Conservation (phyloP, 1,139 yeast species). For the Torulaspora globosa region DNA sequence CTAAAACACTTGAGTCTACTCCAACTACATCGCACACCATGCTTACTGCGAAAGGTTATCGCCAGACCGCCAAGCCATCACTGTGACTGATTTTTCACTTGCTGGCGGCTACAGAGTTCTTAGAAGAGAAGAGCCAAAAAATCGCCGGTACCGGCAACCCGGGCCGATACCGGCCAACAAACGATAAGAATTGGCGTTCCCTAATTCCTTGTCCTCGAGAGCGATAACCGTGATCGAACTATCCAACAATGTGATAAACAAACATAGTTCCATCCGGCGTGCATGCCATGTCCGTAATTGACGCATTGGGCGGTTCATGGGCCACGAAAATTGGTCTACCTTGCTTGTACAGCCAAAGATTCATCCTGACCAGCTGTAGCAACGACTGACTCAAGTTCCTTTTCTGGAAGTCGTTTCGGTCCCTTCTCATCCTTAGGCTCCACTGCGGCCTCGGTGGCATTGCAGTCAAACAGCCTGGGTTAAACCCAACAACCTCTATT, state of each 20-base stretch:
- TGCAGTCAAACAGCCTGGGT: constrained; percentile 58
- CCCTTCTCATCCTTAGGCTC: constrained; percentile 20
- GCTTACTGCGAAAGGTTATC: no score
- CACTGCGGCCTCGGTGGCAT: constrained; percentile 16
- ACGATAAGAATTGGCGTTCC: constrained; percentile 37
- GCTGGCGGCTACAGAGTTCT: neutral
- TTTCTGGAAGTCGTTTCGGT: constrained; percentile 35
- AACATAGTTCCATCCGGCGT: constrained; percentile 67
- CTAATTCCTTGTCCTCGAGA: constrained; percentile 72
- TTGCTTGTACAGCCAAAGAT: constrained; percentile 55
- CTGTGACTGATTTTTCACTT: constrained; percentile 5
- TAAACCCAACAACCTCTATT: constrained; percentile 87
- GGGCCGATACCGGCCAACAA: constrained; percentile 19
- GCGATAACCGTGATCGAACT: constrained; percentile 71
- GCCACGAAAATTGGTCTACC: constrained; percentile 60
- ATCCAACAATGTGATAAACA: constrained; percentile 77
- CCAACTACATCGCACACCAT: no score
- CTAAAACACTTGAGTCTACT: no score
- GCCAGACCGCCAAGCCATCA: neutral
- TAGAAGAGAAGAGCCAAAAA: neutral
- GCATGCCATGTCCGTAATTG: constrained; percentile 76
- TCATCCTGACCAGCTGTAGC: constrained; percentile 82
- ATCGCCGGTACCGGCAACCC: constrained; percentile 6
- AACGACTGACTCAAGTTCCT: constrained; percentile 45
- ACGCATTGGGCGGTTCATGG: constrained; percentile 54